A percentile compares a stretch with the other conserved stretches of the same genome.
These are phyloP conservation scores for Fusarium nisikadoi DNA, from an alignment of 2,329 filamentous ascomycete genomes.

Conservation along the genomic window DNA sequence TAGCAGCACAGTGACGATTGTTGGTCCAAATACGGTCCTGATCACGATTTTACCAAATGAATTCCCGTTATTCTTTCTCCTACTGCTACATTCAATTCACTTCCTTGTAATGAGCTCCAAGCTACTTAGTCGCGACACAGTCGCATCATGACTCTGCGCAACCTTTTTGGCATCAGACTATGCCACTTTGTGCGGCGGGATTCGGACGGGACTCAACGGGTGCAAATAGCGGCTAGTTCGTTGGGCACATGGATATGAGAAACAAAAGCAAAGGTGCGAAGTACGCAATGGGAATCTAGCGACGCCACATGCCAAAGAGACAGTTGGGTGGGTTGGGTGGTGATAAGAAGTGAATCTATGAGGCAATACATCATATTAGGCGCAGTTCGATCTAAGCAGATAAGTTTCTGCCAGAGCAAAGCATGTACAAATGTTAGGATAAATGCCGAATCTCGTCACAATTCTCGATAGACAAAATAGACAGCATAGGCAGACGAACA, in stretches of 20 bases:
- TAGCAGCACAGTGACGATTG: constrained; percentile 3
- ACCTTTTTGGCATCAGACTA: constrained; percentile 27
- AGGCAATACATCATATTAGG: constrained; percentile 7
- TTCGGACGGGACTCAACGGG: constrained; percentile 35
- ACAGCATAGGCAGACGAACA: constrained; percentile 2
- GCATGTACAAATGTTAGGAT: neutral
- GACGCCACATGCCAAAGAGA: constrained; percentile 40
- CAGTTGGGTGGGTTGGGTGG: constrained; percentile 20
- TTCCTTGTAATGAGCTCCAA: neutral
- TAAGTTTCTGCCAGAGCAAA: neutral
- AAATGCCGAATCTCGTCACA: constrained; percentile 31
- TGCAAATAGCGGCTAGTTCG: constrained; percentile 29
- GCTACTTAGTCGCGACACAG: neutral
- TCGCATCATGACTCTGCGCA: constrained; percentile 11
- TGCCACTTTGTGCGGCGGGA: constrained; percentile 34
- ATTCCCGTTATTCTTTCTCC: neutral
- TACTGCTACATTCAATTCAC: neutral
- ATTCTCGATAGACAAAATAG: constrained; percentile 20
- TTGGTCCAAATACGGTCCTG: constrained; percentile 3
- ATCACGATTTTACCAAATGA: neutral
- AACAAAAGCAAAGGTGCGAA: neutral
- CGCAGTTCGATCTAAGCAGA: constrained; percentile 16
- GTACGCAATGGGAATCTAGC: constrained; percentile 34
- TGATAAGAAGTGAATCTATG: constrained; percentile 33
- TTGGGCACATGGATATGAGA: constrained; percentile 23